Conservation (phyloP, 768 basidiomycete genomes). For the Pisolithus marmoratus region DNA sequence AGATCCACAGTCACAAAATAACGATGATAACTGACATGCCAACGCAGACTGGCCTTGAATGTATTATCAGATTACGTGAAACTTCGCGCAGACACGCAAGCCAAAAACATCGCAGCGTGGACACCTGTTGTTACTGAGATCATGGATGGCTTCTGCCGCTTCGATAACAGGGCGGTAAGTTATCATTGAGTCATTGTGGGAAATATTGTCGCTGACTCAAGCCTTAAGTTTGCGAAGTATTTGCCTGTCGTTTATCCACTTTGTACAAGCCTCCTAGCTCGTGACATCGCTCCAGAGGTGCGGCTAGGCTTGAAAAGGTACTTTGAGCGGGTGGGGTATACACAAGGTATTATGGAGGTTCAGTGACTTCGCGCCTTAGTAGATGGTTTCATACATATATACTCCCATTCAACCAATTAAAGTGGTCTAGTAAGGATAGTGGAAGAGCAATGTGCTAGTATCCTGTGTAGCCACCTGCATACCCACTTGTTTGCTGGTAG, state of each 20-base stretch:
- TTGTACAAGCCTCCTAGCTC: conserved; percentile 74
- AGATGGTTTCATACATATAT: conserved; percentile 1
- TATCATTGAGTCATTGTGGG: not conserved
- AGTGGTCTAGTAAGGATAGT: conserved; percentile 7
- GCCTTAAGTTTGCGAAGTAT: conserved; percentile 73
- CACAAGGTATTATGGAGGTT: conserved; percentile 65
- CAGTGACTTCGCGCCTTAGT: conserved; percentile 26
- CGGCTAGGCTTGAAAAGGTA: conserved; percentile 74
- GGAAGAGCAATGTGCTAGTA: conserved; percentile 29
- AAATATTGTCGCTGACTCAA: not conserved
- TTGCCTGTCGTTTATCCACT: conserved; percentile 88
- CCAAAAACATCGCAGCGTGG: conserved; percentile 95
- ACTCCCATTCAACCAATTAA: conserved; percentile 18
- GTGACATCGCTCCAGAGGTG: conserved; percentile 81
- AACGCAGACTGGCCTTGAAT: conserved; percentile 70
- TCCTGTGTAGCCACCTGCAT: conserved; percentile 31
- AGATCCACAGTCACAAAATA: not conserved
- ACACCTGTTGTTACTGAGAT: conserved; percentile 98
- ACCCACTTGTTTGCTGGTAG: conserved; percentile 29
- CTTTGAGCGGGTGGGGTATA: conserved; percentile 72
- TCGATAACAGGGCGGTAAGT: conserved; percentile 88
- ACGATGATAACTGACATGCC: conserved; percentile 3
- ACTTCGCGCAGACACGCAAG: conserved; percentile 83
- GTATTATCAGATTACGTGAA: conserved; percentile 90
- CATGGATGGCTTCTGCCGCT: conserved; percentile 79